phyloP scores from a whole-genome alignment of 768 basidiomycete species.

The Mycena haematopus region DNA sequence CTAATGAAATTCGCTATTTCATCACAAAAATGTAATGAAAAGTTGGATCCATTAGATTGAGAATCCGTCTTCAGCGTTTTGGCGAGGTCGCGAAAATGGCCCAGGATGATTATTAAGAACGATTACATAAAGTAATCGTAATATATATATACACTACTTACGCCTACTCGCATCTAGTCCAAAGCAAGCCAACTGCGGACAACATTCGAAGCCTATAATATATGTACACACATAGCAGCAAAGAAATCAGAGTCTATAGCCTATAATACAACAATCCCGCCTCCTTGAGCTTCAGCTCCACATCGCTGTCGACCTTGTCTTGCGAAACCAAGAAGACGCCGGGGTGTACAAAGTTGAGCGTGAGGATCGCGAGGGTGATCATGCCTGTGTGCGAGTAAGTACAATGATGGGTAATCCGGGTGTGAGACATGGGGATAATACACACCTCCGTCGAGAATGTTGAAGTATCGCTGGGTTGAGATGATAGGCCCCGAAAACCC shows the following conservation, averaged over 20 bases:
- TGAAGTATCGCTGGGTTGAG: constrained; percentile 20
- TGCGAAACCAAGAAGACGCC: constrained; percentile 8
- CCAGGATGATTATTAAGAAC: too few relatives aligned
- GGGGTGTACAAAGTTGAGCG: constrained; percentile 21
- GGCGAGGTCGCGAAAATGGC: too few relatives aligned
- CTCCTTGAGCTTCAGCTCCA: constrained; percentile 21
- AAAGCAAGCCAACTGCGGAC: too few relatives aligned
- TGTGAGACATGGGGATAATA: not conserved
- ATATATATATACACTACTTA: too few relatives aligned
- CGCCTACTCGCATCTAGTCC: too few relatives aligned
- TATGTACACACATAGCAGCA: too few relatives aligned
- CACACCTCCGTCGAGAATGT: constrained; percentile 15
- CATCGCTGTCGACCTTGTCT: constrained; percentile 14
- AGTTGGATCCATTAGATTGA: too few relatives aligned
- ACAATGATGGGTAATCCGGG: not conserved
- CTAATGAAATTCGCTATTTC: too few relatives aligned
- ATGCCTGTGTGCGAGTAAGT: not conserved
- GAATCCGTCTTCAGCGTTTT: too few relatives aligned
- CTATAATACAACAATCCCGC: constrained; percentile 24
- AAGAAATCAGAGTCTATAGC: not conserved
- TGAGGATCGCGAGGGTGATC: constrained; percentile 22
- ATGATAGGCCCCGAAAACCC: constrained; percentile 27
- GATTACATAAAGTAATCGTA: too few relatives aligned
- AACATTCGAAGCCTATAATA: too few relatives aligned
- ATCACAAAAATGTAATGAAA: too few relatives aligned